Conservation (phyloP, 208 protist species). For the Crithidia sp. region DNA sequence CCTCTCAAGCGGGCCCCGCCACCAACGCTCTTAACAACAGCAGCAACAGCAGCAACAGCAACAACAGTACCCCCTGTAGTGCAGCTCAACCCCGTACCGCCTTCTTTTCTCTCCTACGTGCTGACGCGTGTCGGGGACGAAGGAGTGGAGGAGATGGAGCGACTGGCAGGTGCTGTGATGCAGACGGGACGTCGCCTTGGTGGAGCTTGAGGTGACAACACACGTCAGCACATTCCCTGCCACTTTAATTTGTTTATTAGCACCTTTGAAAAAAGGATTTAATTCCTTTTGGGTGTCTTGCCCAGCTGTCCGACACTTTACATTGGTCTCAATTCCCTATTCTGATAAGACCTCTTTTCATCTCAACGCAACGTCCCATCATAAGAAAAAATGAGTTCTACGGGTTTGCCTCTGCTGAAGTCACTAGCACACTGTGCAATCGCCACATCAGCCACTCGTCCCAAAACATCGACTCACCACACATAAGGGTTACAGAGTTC, state of each 20-base stretch:
- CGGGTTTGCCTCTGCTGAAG: too few relatives aligned
- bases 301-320: background rate
- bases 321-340: too few relatives aligned
- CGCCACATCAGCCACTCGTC: too few relatives aligned
- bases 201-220: background rate
- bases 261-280: background rate
- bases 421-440: too few relatives aligned
- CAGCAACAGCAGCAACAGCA: background rate
- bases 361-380: too few relatives aligned
- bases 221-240: too few relatives aligned
- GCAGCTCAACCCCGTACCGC: conserved; percentile 7
- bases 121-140: conserved; percentile 6
- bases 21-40: background rate
- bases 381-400: too few relatives aligned
- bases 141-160: conserved; percentile 21
- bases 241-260: too few relatives aligned
- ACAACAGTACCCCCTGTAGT: background rate
- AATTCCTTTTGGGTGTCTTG: background rate
- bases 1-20: background rate
- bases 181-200: conserved; percentile 14
- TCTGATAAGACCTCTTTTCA: too few relatives aligned
- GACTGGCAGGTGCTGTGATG: conserved; percentile 9
- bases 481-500: too few relatives aligned
- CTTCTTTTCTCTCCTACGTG: conserved; percentile 13
- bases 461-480: too few relatives aligned